These are phyloP conservation scores for Aaosphaeria pasadenensis DNA, from an alignment of 2,329 filamentous ascomycete genomes.

Conservation along the genomic window DNA sequence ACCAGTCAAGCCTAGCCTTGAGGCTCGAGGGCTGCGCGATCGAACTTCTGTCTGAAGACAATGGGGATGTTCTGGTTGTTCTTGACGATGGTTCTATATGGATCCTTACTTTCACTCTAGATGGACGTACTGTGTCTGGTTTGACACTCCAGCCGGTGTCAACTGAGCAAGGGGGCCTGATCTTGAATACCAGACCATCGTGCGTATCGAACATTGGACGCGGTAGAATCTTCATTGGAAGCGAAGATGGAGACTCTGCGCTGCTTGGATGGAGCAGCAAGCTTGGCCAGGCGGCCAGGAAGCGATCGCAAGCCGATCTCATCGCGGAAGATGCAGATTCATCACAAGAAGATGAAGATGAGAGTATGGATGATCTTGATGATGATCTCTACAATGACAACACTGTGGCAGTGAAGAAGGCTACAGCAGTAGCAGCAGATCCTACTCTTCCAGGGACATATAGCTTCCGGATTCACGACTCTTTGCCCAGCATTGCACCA, in stretches of 20 bases:
- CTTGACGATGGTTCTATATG: constrained; percentile 72
- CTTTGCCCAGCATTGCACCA: constrained; percentile 73
- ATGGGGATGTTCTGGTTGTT: constrained; percentile 80
- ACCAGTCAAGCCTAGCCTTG: constrained; percentile 78
- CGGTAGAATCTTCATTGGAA: constrained; percentile 77
- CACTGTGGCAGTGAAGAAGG: constrained; percentile 41
- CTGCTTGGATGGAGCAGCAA: constrained; percentile 74
- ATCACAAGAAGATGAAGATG: constrained; percentile 57
- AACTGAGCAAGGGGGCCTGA: constrained; percentile 58
- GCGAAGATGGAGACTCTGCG: constrained; percentile 76
- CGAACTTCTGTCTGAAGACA: constrained; percentile 71
- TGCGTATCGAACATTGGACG: constrained; percentile 68
- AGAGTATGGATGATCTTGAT: constrained; percentile 54
- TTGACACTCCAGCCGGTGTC: constrained; percentile 68
- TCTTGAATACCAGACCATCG: constrained; percentile 63
- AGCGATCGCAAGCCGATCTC: constrained; percentile 61
- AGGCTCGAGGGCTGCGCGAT: constrained; percentile 78
- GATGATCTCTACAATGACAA: constrained; percentile 64
- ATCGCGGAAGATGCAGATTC: constrained; percentile 47
- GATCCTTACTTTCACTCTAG: constrained; percentile 77
- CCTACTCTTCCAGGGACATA: constrained; percentile 61
- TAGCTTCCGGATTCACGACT: constrained; percentile 73
- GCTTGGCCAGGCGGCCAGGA: constrained; percentile 56
- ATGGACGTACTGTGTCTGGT: constrained; percentile 87
- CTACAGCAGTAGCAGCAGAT: constrained; percentile 32